Percentiles rank a stretch among this genome's conserved stretches.
Conservation (phyloP, 345 rosid species). For the Clarkia xantiana region DNA sequence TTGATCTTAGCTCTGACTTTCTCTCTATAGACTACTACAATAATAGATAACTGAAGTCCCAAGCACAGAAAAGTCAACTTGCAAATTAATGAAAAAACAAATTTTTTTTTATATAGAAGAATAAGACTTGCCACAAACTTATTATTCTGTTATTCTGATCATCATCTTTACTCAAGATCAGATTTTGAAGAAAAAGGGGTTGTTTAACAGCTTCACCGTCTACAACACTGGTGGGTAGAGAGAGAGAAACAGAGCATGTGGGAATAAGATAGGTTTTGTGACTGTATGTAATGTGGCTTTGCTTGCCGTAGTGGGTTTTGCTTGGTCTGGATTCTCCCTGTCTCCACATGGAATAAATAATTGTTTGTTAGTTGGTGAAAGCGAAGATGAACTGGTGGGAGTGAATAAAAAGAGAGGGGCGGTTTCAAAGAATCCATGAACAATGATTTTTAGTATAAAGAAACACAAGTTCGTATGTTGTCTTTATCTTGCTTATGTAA, state of each 20-base stretch:
- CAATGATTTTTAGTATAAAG: neutral
- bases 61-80: too few species aligned
- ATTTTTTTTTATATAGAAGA: too few species aligned
- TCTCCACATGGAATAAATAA: too few species aligned
- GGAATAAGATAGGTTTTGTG: neutral
- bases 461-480: too few species aligned
- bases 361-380: neutral
- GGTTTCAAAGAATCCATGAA: conserved; percentile 3
- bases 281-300: neutral
- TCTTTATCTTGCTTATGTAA: too few species aligned
- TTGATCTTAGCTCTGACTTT: neutral
- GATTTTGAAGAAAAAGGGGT: neutral
- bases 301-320: conserved; percentile 30
- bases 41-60: neutral
- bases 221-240: neutral
- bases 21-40: neutral
- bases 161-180: neutral
- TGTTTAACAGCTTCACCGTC: neutral
- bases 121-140: too few species aligned
- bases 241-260: neutral
- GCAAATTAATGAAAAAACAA: too few species aligned
- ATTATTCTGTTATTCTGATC: too few species aligned
- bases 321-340: conserved; percentile 15
- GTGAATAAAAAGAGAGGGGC: conserved; percentile 2
- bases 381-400: neutral